A percentile compares a stretch with the other conserved stretches of the same genome.
These are phyloP conservation scores for Aspergillus cejpii DNA, from an alignment of 2,329 filamentous ascomycete genomes.

Conservation along the genomic window DNA sequence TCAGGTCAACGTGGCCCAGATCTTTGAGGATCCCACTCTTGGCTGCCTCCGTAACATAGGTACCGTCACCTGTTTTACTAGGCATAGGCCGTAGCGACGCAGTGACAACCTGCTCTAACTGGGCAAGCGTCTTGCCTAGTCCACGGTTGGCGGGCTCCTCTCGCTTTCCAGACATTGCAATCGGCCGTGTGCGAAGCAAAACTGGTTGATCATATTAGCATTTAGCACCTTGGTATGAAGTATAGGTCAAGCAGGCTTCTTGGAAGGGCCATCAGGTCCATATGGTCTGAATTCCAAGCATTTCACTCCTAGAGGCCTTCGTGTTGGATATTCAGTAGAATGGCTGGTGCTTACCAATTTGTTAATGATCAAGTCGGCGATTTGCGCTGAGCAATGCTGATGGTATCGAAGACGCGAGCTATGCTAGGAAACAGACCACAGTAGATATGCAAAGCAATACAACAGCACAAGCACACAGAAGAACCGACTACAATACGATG, in stretches of 20 bases:
- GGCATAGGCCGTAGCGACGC: slow-evolving; percentile 40
- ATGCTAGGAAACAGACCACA: background rate
- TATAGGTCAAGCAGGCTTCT: background rate
- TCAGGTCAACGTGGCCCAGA: slow-evolving; percentile 43
- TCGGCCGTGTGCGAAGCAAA: background rate
- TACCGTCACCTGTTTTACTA: slow-evolving; percentile 37
- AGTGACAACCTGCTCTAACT: slow-evolving; percentile 36
- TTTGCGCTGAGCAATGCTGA: no score
- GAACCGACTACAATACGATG: background rate
- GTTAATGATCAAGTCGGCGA: background rate
- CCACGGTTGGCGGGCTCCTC: slow-evolving; percentile 25
- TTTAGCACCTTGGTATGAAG: background rate
- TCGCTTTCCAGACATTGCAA: slow-evolving; percentile 19
- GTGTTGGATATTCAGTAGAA: background rate
- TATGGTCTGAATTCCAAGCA: background rate
- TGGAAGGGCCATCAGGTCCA: background rate
- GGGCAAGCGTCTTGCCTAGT: slow-evolving; percentile 31
- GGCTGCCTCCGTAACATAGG: slow-evolving; percentile 33
- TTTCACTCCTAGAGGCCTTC: background rate
- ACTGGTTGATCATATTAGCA: background rate
- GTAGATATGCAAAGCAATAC: background rate
- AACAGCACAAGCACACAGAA: background rate
- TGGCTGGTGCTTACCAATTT: background rate
- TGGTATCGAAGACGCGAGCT: no score
- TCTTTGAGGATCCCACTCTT: slow-evolving; percentile 39